These are phyloP conservation scores for Apiotrichum porosum DNA, from an alignment of 1,284 basidiomycete species.

Conservation along the genomic window DNA sequence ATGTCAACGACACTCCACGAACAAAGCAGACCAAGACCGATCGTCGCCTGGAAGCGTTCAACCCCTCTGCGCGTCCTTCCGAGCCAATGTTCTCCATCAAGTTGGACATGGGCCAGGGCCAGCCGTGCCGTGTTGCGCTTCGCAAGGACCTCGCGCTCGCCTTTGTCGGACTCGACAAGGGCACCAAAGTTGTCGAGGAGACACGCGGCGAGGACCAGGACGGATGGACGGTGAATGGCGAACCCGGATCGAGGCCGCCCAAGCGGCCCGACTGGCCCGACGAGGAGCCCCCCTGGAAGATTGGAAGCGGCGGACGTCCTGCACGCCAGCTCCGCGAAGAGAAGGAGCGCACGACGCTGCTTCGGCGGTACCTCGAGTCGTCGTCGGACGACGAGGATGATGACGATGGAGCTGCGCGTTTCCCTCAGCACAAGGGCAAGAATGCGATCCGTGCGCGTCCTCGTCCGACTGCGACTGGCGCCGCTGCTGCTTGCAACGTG, in stretches of 20 bases:
- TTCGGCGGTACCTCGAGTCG: conserved; percentile 39
- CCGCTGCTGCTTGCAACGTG: not conserved
- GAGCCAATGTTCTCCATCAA: conserved; percentile 40
- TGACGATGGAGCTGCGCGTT: conserved; percentile 4
- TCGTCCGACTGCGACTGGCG: not conserved
- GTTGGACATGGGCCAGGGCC: conserved; percentile 26
- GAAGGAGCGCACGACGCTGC: conserved; percentile 24
- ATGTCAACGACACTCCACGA: conserved; percentile 23
- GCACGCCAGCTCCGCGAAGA: conserved; percentile 30
- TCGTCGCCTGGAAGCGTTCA: conserved; percentile 31
- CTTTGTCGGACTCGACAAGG: conserved; percentile 34
- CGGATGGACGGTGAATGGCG: conserved; percentile 25
- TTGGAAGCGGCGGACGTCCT: conserved; percentile 25
- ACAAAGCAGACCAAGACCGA: conserved; percentile 26
- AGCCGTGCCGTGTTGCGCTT: conserved; percentile 39
- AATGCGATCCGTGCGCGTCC: not conserved
- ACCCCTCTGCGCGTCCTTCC: conserved; percentile 11
- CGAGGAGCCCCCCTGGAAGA: conserved; percentile 35
- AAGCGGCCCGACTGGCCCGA: conserved; percentile 40
- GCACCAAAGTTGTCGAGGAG: conserved; percentile 30
- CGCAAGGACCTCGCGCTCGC: conserved; percentile 36
- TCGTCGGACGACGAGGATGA: conserved; percentile 35
- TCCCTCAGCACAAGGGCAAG: conserved; percentile 4
- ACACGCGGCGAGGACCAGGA: conserved; percentile 28
- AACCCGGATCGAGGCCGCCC: conserved; percentile 14